phyloP scores from a whole-genome alignment of 306 rosid species.

The Lablab purpureus region DNA sequence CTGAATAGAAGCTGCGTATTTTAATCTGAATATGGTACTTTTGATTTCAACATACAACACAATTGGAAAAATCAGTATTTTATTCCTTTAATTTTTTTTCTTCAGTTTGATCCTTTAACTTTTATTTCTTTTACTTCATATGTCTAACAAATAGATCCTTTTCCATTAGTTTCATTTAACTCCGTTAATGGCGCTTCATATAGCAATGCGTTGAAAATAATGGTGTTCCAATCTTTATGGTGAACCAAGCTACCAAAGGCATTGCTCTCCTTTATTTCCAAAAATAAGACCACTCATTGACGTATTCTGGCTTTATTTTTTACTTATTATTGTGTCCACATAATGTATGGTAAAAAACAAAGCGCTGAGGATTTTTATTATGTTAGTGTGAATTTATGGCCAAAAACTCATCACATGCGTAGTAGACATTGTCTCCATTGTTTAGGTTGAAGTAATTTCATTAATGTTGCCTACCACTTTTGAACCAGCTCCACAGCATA shows the following conservation, averaged over 20 bases:
- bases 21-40: conserved; percentile 8
- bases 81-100: neutral
- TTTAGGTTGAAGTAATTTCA: neutral
- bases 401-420: neutral
- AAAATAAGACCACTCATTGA: neutral
- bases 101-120: neutral
- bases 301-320: neutral
- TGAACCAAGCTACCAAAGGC: neutral
- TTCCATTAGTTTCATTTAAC: neutral
- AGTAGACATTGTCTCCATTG: neutral
- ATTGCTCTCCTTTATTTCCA: neutral
- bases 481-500: neutral
- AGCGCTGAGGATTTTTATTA: neutral
- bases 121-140: neutral
- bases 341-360: neutral
- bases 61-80: neutral
- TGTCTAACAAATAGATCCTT: neutral
- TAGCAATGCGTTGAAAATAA: neutral
- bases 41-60: neutral
- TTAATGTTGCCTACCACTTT: neutral
- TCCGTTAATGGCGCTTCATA: neutral
- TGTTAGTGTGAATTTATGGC: neutral
- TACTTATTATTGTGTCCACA: neutral
- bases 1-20: neutral
- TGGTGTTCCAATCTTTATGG: neutral